Percentiles rank a stretch among this genome's conserved stretches.
Conservation (phyloP, 805 yeast genomes). For the Wickerhamomyces tratensis region DNA sequence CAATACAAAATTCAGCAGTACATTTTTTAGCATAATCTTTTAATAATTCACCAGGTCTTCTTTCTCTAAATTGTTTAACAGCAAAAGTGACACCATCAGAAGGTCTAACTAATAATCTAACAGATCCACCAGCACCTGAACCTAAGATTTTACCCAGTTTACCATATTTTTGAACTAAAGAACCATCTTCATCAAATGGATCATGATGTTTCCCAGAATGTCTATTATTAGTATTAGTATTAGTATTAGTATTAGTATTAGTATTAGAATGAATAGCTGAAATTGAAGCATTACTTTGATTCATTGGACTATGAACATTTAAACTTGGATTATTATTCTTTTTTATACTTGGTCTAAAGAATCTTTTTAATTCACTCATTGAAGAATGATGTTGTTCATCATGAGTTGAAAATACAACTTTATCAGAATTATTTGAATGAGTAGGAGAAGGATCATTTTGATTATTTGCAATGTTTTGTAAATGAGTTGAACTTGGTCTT, state of each 20-base stretch:
- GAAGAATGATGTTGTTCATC: slow-evolving; percentile 25
- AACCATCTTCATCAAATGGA: slow-evolving; percentile 36
- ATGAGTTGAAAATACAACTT: not conserved
- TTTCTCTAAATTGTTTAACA: slow-evolving; percentile 76
- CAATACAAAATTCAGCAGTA: slow-evolving; percentile 72
- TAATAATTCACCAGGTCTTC: slow-evolving; percentile 49
- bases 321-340: not conserved
- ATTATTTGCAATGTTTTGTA: not conserved
- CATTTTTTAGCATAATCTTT: slow-evolving; percentile 70
- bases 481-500: slow-evolving; percentile 1
- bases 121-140: slow-evolving; percentile 94
- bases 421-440: not conserved
- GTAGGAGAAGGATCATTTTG: not conserved
- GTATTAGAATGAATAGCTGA: too few relatives aligned
- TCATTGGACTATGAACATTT: not conserved
- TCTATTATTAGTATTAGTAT: not conserved
- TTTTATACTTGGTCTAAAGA: slow-evolving; percentile 42
- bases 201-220: slow-evolving; percentile 4
- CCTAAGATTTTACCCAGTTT: slow-evolving; percentile 83
- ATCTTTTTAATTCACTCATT: slow-evolving; percentile 65
- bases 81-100: slow-evolving; percentile 72
- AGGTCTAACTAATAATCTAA: slow-evolving; percentile 58
- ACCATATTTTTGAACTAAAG: slow-evolving; percentile 53
- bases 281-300: too few relatives aligned
- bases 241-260: too few relatives aligned